A percentile compares a stretch with the other conserved stretches of the same genome.
phyloP scores from a whole-genome alignment of 768 basidiomycete species.

The Rhodotorula graminis region DNA sequence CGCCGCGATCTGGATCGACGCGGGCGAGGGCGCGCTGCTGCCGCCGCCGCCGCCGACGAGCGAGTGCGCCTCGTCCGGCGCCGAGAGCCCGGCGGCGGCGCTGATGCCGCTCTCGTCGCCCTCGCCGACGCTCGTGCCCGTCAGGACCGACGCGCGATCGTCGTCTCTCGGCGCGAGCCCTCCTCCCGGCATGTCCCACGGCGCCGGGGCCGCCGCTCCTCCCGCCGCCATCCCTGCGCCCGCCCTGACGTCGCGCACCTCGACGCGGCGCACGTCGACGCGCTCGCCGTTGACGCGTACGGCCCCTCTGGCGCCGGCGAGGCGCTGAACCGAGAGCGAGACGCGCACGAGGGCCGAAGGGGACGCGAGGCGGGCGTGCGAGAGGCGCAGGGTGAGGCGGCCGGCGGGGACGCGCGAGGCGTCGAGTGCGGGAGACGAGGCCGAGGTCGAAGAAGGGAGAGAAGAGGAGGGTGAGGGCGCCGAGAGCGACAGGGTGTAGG shows the following conservation, averaged over 20 bases:
- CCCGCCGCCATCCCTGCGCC: not conserved
- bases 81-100: not conserved
- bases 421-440: not conserved
- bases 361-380: conserved; percentile 66
- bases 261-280: conserved; percentile 60
- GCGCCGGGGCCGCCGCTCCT: not conserved
- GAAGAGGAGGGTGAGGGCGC: not conserved
- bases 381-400: conserved; percentile 58
- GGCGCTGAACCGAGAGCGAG: conserved; percentile 70
- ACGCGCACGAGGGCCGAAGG: conserved; percentile 77
- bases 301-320: conserved; percentile 60
- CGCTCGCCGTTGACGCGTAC: conserved; percentile 82
- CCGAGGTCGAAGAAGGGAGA: not conserved
- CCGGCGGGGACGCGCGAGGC: too few species aligned
- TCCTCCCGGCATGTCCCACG: not conserved
- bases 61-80: not conserved
- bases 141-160: conserved; percentile 2
- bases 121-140: not conserved
- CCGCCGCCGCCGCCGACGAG: too few species aligned
- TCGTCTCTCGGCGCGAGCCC: not conserved
- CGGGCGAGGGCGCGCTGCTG: conserved; percentile 6
- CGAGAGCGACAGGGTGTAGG: conserved; percentile 44
- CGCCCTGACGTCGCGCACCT: conserved; percentile 59
- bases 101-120: too few species aligned
- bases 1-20: conserved; percentile 58